phyloP scores from a whole-genome alignment of 2,329 filamentous ascomycete genomes.

The Aspergillus chevalieri region DNA sequence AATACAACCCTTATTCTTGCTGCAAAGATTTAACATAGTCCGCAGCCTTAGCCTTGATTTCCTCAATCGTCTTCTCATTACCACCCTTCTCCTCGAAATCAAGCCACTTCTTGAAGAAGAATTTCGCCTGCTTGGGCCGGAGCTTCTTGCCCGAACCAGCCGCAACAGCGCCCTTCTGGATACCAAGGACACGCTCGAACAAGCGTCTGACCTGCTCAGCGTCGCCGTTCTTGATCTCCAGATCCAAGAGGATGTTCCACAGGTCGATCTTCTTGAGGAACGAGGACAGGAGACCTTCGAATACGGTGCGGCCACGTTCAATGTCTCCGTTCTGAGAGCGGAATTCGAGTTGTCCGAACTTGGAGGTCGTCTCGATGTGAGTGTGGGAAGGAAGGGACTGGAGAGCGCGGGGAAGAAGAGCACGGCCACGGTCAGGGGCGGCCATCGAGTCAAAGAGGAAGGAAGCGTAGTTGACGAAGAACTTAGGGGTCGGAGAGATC shows the following conservation, averaged over 20 bases:
- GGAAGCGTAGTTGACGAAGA: conserved; percentile 92
- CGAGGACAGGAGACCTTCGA: conserved; percentile 75
- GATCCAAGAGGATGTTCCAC: conserved; percentile 85
- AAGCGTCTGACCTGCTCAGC: conserved; percentile 64
- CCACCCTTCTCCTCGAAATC: conserved; percentile 76
- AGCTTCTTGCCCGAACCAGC: conserved; percentile 53
- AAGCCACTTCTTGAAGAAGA: conserved; percentile 88
- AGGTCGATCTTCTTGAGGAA: conserved; percentile 87
- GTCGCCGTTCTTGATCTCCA: conserved; percentile 63
- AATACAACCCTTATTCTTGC: conserved; percentile 15
- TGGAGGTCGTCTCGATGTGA: conserved; percentile 70
- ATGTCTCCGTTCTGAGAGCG: conserved; percentile 72
- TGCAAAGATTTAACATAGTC: conserved; percentile 57
- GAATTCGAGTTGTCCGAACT: conserved; percentile 91
- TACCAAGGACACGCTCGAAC: conserved; percentile 66
- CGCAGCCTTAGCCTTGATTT: conserved; percentile 63
- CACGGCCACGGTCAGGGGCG: conserved; percentile 67
- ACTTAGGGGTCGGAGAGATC: conserved; percentile 68
- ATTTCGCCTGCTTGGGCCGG: conserved; percentile 75
- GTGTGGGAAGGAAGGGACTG: conserved; percentile 69
- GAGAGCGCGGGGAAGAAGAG: conserved; percentile 72
- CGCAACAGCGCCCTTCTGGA: conserved; percentile 32
- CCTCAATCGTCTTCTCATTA: conserved; percentile 62
- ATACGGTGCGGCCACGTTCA: conserved; percentile 89
- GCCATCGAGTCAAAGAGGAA: conserved; percentile 74